These are phyloP conservation scores for Odontarrhena argentea DNA, from an alignment of 345 rosid species.

Conservation along the genomic window DNA sequence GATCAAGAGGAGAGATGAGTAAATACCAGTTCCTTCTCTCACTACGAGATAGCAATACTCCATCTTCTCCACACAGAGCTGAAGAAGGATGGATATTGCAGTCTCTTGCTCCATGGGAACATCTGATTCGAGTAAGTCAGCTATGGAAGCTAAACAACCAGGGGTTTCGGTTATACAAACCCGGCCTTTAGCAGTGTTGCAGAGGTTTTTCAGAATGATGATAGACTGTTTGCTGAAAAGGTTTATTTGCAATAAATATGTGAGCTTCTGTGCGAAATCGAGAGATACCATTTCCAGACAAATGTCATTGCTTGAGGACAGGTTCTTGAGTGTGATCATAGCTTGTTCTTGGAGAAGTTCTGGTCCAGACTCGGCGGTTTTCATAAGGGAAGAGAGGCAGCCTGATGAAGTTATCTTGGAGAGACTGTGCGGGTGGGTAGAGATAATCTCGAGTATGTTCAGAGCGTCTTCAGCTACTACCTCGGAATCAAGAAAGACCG, in stretches of 20 bases:
- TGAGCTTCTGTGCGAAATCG: constrained; percentile 58
- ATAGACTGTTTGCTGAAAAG: constrained; percentile 52
- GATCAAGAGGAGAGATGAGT: constrained; percentile 56
- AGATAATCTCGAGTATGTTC: constrained; percentile 56
- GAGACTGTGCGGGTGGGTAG: constrained; percentile 45
- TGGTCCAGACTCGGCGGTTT: constrained; percentile 48
- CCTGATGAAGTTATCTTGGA: constrained; percentile 55
- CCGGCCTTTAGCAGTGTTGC: constrained; percentile 57
- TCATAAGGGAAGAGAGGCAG: constrained; percentile 51
- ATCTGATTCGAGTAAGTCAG: constrained; percentile 58
- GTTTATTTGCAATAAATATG: constrained; percentile 51
- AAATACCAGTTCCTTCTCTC: constrained; percentile 53
- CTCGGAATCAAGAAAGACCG: constrained; percentile 58
- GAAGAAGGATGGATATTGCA: constrained; percentile 49
- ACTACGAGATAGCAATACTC: constrained; percentile 61
- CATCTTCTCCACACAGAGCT: constrained; percentile 47
- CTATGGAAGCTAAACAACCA: constrained; percentile 62
- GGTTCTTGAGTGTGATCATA: constrained; percentile 54
- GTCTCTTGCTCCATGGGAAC: constrained; percentile 67
- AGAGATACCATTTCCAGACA: constrained; percentile 51
- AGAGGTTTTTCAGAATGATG: constrained; percentile 54
- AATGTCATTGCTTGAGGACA: constrained; percentile 53
- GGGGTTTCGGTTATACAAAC: constrained; percentile 57
- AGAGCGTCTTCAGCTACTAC: constrained; percentile 53
- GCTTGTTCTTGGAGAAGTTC: constrained; percentile 54